Evolutionary conservation across 805 yeast species (phyloP).

Genomic region (Candida maltosa): DNA sequence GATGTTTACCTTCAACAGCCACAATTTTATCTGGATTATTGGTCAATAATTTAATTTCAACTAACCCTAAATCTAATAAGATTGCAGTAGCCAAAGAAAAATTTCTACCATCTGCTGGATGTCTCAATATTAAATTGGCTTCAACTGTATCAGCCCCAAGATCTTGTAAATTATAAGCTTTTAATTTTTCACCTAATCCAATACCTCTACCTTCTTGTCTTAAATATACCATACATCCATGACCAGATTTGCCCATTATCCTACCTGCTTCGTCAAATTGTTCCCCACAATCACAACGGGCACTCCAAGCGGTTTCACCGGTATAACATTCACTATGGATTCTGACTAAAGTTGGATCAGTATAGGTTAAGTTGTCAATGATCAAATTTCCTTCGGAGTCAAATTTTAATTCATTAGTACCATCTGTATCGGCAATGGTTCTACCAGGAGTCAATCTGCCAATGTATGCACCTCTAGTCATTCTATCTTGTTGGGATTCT

Average conservation of each 20-base stretch:
- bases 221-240: constrained; percentile 91
- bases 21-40: constrained; percentile 95
- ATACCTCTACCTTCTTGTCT: constrained; percentile 99
- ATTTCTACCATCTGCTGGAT: constrained; percentile 97
- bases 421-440: constrained; percentile 59
- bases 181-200: constrained; percentile 95
- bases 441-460: constrained; percentile 92
- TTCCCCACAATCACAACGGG: constrained; percentile 98
- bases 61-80: constrained; percentile 73
- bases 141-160: constrained; percentile 98
- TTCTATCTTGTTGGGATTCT: constrained; percentile 87
- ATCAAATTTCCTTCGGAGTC: constrained; percentile 28
- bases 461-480: constrained; percentile 97
- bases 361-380: constrained; percentile 27
- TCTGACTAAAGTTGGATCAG: constrained; percentile 64
- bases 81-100: constrained; percentile 94
- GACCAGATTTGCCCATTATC: constrained; percentile 80
- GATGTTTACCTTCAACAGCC: constrained; percentile 87
- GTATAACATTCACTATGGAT: constrained; percentile 98
- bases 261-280: constrained; percentile 98
- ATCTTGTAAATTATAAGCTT: constrained; percentile 95
- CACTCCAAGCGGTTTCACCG: constrained; percentile 99
- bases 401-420: constrained; percentile 23
- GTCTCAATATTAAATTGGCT: constrained; percentile 87
- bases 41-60: constrained; percentile 73